phyloP scores from a whole-genome alignment of 2,329 filamentous ascomycete genomes.

The Trichoderma asperellum region DNA sequence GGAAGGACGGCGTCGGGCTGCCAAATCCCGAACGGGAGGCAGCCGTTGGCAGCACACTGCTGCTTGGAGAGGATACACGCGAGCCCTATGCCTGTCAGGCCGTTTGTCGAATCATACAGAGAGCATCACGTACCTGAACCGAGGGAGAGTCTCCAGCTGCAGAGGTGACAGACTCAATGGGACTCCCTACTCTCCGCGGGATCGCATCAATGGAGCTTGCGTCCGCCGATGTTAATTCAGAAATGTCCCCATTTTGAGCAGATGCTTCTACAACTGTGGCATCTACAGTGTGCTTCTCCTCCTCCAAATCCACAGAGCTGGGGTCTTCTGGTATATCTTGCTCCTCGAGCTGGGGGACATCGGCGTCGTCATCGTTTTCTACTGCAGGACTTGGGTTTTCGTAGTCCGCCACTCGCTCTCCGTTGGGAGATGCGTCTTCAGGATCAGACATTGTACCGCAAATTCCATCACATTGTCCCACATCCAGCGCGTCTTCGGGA shows the following conservation, averaged over 20 bases:
- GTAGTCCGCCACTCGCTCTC: conserved; percentile 48
- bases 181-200: conserved; percentile 65
- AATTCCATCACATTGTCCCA: conserved; percentile 45
- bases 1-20: conserved; percentile 79
- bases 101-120: background rate
- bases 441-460: conserved; percentile 53
- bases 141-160: conserved; percentile 85
- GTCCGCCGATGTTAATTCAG: conserved; percentile 58
- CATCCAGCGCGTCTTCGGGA: background rate
- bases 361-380: conserved; percentile 27
- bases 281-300: conserved; percentile 31
- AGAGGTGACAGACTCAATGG: conserved; percentile 69
- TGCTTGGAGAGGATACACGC: conserved; percentile 67
- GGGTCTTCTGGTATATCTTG: conserved; percentile 30
- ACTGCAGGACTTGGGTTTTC: conserved; percentile 38
- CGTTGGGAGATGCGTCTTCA: conserved; percentile 49
- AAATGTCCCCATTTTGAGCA: conserved; percentile 50
- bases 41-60: conserved; percentile 71
- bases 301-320: conserved; percentile 28
- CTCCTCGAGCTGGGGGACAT: conserved; percentile 33
- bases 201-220: conserved; percentile 52
- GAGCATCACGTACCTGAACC: conserved; percentile 63
- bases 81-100: conserved; percentile 57
- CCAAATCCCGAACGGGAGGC: conserved; percentile 66
- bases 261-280: conserved; percentile 51